A percentile compares a stretch with the other conserved stretches of the same genome.
Evolutionary conservation across 2,329 filamentous ascomycete genomes (phyloP).

Genomic region (Pseudocercospora crystallina): DNA sequence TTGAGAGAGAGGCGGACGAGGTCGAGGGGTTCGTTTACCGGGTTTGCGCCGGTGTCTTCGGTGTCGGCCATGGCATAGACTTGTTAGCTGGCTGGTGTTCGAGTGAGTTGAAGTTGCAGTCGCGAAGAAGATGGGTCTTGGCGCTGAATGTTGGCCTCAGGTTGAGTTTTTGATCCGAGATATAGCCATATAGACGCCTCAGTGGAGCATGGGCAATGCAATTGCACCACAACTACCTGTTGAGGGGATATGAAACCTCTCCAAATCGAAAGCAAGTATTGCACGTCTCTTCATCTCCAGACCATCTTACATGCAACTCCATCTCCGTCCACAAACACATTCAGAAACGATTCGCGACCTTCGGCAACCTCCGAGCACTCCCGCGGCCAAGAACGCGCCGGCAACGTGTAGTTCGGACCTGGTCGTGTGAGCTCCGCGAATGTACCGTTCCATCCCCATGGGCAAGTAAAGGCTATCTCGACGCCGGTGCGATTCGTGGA

Average conservation of each 20-base stretch:
- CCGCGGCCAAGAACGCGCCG: constrained; percentile 2
- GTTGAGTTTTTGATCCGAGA: too few species aligned
- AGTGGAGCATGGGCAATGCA: too few species aligned
- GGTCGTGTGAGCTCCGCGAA: not conserved
- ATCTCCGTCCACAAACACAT: too few species aligned
- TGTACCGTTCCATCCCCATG: constrained; percentile 16
- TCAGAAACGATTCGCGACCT: not conserved
- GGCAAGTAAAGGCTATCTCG: constrained; percentile 15
- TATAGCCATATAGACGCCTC: too few species aligned
- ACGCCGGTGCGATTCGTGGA: constrained; percentile 14
- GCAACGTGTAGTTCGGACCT: not conserved
- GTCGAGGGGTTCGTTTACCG: constrained; percentile 86
- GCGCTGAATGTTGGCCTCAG: too few species aligned
- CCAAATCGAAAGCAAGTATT: too few species aligned
- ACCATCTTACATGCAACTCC: too few species aligned
- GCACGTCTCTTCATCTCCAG: too few species aligned
- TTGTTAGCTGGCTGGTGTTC: too few species aligned
- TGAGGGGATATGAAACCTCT: too few species aligned
- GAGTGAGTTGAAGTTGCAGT: constrained; percentile 2
- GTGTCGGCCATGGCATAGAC: constrained; percentile 75
- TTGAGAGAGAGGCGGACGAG: constrained; percentile 92
- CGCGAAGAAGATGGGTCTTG: not conserved
- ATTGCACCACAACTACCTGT: too few species aligned
- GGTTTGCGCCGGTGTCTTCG: constrained; percentile 60
- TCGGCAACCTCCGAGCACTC: not conserved